Evolutionary conservation across 768 basidiomycete genomes (phyloP), one percentile per base, ranked within the genome.

Genomic region (Mycena epipterygia): DNA sequence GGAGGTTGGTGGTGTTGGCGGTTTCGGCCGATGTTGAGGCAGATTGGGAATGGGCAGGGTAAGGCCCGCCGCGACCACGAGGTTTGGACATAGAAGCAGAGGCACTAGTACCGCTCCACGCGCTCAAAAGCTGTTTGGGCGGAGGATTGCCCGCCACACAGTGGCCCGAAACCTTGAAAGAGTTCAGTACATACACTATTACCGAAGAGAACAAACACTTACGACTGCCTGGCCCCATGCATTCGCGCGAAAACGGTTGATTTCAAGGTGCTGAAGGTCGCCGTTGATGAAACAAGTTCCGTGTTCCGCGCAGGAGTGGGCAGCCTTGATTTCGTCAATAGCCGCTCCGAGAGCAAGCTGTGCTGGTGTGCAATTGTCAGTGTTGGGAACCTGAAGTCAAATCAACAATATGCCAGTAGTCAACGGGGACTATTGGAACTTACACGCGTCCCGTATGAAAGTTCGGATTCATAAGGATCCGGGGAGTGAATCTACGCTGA

Each of bases 321-420:
- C 64, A 33, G 64, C 52, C 30, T 56, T 55, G 64, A 65, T 56
- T n/a, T 46, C 41, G 23, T 65, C 42, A 17, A 65, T 46, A 21
- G 41, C 55, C 1, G 41, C 25, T 1, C 29, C 64, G 9, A 37
- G 16, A 44, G 64, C 53, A 14, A 48, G 19, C 41, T 65, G 30
- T 1, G 41, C 53, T 3, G 52, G 53, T 1, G 52, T 44, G 32
- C 3, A 42, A n/a, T 56, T n/a, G 6, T 55, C 64, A n/a, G 44
- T 44, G 14, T 55, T 53, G 0, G 52, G 63, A 9, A 64, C 63
- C 63, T 64, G 25, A 23, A 8, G 13, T 8, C n/a, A 6, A 4
- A 4, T 41, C 39, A 41, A 5, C 0, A 55, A 42, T 32, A 55
- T 23, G 44, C 5, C 35, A 33, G 11, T 5, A 32, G 5, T 1